Base-by-base conservation (phyloP, 1,139 yeast species). In the Debaryomyces singareniensis region DNA sequence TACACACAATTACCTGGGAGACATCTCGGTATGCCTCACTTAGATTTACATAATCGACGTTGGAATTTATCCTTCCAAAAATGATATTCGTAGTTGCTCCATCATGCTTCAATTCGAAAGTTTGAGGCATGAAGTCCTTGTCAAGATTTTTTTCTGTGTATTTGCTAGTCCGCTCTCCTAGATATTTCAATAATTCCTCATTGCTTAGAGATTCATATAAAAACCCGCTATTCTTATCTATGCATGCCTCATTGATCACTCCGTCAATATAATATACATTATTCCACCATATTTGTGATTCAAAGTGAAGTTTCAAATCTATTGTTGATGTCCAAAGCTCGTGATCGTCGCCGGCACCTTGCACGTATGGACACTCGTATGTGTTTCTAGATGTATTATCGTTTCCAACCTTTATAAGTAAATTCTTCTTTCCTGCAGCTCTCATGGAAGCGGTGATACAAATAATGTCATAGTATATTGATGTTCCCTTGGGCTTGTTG, bases 311-410 rank as follows among this genome's bases (percentile, higher is more conserved):
- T 1, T 43, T 32, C 27, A 62, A 54, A 2, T 61, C 32, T 2
- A 53, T 65, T 4, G 58, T 49, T 0, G 68, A 53, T 0, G 87
- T 77, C 96, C 96, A 87, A 15, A 80, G 60, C 45, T 87, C 96
- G 49, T 87, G 95, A 45, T 87, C 96, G 52, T 87, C 96, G 0
- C 93, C 96, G 0, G 95, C 87, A 1, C 96, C 96, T 53, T 85
- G 96, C 2, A 86, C 80, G 48, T 87, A 87, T 16, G 51, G 46
- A 54, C 61, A 58, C 4, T 22, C 14, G 11, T 28, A 29, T 16
- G 27, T 20, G 4, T 32, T 29, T 13, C 26, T 27, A 15, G 24
- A 28, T 20, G 18, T 12, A 4, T 11, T 12, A 10, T 16, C 21
- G n/a, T n/a, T 16, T 25, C 29, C 34, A 12, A 30, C 27, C 44